Percentiles rank a stretch among this genome's conserved stretches.
Conservation (phyloP, 1,284 basidiomycete genomes). For the Ceratobasidium sp. region DNA sequence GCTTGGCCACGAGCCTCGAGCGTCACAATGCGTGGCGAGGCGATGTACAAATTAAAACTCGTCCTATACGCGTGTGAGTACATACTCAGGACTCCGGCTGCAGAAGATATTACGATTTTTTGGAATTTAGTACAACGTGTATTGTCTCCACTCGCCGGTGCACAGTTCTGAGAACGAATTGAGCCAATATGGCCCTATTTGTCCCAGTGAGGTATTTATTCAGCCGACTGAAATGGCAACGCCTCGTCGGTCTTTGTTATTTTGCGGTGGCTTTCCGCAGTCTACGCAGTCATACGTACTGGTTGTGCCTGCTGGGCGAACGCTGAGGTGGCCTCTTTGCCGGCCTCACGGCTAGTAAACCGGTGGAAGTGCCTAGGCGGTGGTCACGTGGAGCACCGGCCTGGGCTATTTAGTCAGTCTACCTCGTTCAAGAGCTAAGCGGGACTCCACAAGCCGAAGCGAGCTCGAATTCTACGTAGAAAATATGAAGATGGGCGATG, state of each 20-base stretch:
- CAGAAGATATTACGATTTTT: neutral
- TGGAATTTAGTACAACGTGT: neutral
- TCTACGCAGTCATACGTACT: neutral
- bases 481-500: neutral
- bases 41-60: neutral
- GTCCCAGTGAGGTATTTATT: neutral
- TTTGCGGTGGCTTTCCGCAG: too few species aligned
- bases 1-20: too few species aligned
- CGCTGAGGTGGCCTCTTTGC: too few species aligned
- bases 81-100: neutral
- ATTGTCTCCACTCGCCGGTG: neutral
- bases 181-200: neutral
- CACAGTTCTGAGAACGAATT: too few species aligned
- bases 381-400: too few species aligned
- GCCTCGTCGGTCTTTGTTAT: too few species aligned
- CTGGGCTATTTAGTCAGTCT: too few species aligned
- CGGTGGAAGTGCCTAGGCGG: too few species aligned
- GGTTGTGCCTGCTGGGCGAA: neutral
- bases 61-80: neutral
- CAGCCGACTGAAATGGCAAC: neutral
- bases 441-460: neutral
- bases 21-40: neutral
- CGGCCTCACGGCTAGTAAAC: too few species aligned
- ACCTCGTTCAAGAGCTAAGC: neutral
- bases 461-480: constrained; percentile 12